phyloP scores from a whole-genome alignment of 2,329 filamentous ascomycete genomes.

The Penicillium capsulatum region DNA sequence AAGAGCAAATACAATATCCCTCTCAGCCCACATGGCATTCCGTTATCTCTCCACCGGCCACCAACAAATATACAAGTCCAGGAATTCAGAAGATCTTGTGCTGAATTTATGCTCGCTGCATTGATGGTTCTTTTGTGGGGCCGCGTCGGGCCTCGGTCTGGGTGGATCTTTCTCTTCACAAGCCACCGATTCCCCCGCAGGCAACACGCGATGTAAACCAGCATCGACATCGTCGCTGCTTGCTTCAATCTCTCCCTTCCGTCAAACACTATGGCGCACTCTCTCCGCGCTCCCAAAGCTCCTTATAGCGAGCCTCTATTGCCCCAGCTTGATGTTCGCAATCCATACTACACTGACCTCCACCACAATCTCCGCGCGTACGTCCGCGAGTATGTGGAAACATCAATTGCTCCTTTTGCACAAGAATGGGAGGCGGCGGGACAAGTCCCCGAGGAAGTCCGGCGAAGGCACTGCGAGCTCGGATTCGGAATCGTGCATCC shows the following conservation, averaged over 20 bases:
- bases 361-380: conserved; percentile 57
- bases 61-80: too few relatives aligned
- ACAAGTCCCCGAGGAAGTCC: conserved; percentile 46
- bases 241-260: background rate
- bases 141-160: conserved; percentile 16
- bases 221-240: too few relatives aligned
- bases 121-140: too few relatives aligned
- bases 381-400: conserved; percentile 57
- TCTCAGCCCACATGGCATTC: too few relatives aligned
- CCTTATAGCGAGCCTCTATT: conserved; percentile 44
- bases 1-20: too few relatives aligned
- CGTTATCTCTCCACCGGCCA: too few relatives aligned
- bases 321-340: conserved; percentile 42
- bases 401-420: conserved; percentile 54
- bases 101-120: too few relatives aligned
- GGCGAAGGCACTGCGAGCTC: conserved; percentile 37
- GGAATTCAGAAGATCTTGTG: too few relatives aligned
- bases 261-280: conserved; percentile 15
- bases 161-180: conserved; percentile 6
- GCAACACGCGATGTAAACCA: too few relatives aligned
- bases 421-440: conserved; percentile 62
- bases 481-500: conserved; percentile 39
- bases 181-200: conserved; percentile 6
- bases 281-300: conserved; percentile 26
- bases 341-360: conserved; percentile 59